Evolutionary conservation across 2,329 filamentous ascomycete genomes (phyloP).

Genomic region (Botrytis cinerea): DNA sequence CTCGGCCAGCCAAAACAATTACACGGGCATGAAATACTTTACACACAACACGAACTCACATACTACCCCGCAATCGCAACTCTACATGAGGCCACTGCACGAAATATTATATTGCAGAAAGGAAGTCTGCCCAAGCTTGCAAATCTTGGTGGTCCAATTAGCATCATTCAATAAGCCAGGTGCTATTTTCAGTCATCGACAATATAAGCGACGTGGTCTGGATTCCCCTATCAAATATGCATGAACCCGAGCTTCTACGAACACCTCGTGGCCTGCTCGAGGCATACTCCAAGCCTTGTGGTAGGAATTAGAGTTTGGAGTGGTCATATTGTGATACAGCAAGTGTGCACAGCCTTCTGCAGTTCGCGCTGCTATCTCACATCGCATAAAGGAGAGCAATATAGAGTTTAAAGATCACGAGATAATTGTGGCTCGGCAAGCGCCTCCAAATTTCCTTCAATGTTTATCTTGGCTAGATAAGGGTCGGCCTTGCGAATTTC

Average conservation of each 20-base stretch:
- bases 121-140: neutral
- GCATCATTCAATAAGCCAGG: neutral
- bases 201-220: neutral
- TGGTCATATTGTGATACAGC: neutral
- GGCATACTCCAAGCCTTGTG: neutral
- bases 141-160: neutral
- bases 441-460: neutral
- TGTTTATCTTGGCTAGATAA: neutral
- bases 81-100: neutral
- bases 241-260: neutral
- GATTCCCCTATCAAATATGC: neutral
- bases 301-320: neutral
- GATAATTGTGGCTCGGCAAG: constrained; percentile 1
- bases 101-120: neutral
- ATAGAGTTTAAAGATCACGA: constrained; percentile 4
- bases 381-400: neutral
- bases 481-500: neutral
- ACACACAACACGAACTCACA: neutral
- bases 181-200: neutral
- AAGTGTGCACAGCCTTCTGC: neutral
- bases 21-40: neutral
- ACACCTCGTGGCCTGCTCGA: neutral
- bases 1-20: neutral
- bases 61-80: neutral
- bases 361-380: neutral